Percentiles rank a stretch among this genome's conserved stretches.
Evolutionary conservation across 805 yeast species (phyloP).

Genomic region (Saturnispora ahearnii): DNA sequence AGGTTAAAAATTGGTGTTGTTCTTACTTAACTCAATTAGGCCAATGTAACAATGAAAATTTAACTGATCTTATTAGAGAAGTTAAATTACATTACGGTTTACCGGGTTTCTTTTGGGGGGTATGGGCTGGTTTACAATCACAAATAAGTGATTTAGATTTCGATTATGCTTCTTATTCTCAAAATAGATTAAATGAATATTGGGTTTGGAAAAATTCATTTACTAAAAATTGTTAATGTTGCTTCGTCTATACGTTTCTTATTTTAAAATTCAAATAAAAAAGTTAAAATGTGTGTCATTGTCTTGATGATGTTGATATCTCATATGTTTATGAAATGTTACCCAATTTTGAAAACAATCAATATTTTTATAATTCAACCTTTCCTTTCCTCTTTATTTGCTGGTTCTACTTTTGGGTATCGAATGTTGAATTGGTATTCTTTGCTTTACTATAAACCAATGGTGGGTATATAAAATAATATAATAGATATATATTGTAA

Average conservation of each 20-base stretch:
- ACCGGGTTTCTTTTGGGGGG: constrained; percentile 82
- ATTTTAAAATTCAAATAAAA: neutral
- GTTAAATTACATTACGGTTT: constrained; percentile 57
- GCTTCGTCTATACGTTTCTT: neutral
- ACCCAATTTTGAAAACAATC: neutral
- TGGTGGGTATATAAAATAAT: neutral
- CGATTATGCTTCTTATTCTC: constrained; percentile 55
- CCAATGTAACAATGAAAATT: constrained; percentile 8
- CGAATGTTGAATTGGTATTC: neutral
- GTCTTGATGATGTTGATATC: neutral
- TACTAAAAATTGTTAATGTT: neutral
- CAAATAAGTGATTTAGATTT: constrained; percentile 63
- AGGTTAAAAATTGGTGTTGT: constrained; percentile 47
- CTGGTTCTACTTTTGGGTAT: neutral
- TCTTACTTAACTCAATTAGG: constrained; percentile 36
- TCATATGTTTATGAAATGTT: neutral
- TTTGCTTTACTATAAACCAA: neutral
- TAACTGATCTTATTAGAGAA: constrained; percentile 44
- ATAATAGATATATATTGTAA: neutral
- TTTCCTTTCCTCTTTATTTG: neutral
- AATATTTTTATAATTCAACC: neutral
- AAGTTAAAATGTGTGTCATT: neutral
- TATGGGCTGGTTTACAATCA: constrained; percentile 74
- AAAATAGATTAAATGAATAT: constrained; percentile 53
- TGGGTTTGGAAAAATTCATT: constrained; percentile 49